Percentiles rank a stretch among this genome's conserved stretches.
Conservation (phyloP, 768 basidiomycete genomes). For the Leucocoprinus leucothites region DNA sequence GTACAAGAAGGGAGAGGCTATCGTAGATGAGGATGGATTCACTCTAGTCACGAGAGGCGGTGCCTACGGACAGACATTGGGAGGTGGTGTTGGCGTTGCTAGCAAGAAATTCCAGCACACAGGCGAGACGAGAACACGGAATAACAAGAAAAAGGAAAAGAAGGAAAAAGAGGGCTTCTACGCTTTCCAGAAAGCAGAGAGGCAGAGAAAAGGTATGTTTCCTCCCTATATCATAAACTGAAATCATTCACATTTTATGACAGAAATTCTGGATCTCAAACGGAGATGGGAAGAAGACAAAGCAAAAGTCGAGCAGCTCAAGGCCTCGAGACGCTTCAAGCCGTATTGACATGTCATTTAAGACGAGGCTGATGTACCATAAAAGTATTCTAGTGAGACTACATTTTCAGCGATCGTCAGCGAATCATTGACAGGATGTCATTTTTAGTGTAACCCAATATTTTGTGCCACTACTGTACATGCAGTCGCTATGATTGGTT, state of each 20-base stretch:
- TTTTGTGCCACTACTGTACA: too few relatives aligned
- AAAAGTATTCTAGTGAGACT: neutral
- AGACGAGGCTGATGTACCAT: neutral
- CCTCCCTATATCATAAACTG: conserved; percentile 8
- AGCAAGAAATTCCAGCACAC: conserved; percentile 66
- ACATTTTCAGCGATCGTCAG: neutral
- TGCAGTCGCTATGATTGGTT: too few relatives aligned
- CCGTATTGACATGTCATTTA: conserved; percentile 57
- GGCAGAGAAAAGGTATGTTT: conserved; percentile 73
- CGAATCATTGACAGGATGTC: too few relatives aligned
- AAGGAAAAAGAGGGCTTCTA: conserved; percentile 81
- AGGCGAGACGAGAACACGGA: conserved; percentile 42
- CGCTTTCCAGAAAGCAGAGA: conserved; percentile 87
- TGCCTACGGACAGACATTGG: conserved; percentile 83
- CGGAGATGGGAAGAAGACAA: conserved; percentile 88
- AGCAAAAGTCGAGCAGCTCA: conserved; percentile 76
- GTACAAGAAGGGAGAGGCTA: conserved; percentile 80
- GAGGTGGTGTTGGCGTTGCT: conserved; percentile 69
- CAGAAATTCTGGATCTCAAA: conserved; percentile 73
- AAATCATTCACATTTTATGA: conserved; percentile 3
- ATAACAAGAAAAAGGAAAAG: conserved; percentile 51
- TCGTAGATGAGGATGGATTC: conserved; percentile 94
- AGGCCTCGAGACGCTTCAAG: conserved; percentile 77
- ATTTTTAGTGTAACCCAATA: too few relatives aligned
- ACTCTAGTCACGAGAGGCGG: conserved; percentile 93